A percentile compares a stretch with the other conserved stretches of the same genome.
phyloP scores from a whole-genome alignment of 2,329 filamentous ascomycete genomes.

The Fusarium azukiicola region DNA sequence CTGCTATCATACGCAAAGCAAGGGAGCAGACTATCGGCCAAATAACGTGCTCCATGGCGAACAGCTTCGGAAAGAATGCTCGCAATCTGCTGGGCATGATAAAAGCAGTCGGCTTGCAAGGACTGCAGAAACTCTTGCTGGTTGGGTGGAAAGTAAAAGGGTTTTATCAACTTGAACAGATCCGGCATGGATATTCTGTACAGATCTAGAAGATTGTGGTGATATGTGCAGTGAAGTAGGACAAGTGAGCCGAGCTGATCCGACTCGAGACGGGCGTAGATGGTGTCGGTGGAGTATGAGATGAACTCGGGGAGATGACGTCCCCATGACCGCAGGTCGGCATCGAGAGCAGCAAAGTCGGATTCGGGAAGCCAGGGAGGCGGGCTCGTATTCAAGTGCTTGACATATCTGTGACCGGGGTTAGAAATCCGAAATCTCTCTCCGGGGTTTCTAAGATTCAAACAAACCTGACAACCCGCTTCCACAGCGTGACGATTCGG shows the following conservation, averaged over 20 bases:
- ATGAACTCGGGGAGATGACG: conserved; percentile 67
- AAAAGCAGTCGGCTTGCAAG: conserved; percentile 63
- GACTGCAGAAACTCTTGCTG: conserved; percentile 62
- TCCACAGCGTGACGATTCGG: conserved; percentile 66
- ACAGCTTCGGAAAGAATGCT: conserved; percentile 64
- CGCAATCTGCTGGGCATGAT: conserved; percentile 64
- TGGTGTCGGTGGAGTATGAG: conserved; percentile 67
- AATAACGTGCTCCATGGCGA: conserved; percentile 63
- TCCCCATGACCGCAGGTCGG: conserved; percentile 65
- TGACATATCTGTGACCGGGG: conserved; percentile 61
- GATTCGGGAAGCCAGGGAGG: conserved; percentile 69
- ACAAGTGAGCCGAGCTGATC: conserved; percentile 69
- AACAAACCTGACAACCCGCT: conserved; percentile 62
- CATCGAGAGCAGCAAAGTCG: conserved; percentile 65
- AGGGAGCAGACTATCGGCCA: conserved; percentile 69
- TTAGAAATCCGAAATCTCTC: conserved; percentile 27
- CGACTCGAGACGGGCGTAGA: conserved; percentile 70
- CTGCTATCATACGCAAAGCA: conserved; percentile 72
- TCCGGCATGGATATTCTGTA: conserved; percentile 71
- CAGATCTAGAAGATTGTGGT: conserved; percentile 69
- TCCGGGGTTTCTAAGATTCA: conserved; percentile 19
- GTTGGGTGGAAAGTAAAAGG: conserved; percentile 64
- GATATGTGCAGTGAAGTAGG: conserved; percentile 69
- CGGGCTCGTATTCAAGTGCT: conserved; percentile 62
- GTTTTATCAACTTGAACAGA: conserved; percentile 67